Conservation (phyloP, 75 land plant species). For the Cryptomeria japonica region DNA sequence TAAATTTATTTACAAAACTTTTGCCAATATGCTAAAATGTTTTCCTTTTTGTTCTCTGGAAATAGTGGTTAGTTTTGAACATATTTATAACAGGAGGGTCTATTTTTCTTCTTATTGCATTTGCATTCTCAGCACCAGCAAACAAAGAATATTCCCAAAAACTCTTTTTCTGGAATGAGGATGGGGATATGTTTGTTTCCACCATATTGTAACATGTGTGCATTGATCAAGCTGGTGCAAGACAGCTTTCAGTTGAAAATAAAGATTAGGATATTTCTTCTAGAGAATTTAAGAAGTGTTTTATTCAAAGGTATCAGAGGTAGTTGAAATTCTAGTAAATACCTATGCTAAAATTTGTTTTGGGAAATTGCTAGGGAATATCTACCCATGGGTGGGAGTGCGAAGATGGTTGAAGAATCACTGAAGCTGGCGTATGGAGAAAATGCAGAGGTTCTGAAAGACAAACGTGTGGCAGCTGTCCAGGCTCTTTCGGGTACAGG, state of each 20-base stretch:
- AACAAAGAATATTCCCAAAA: not conserved
- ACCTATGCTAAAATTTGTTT: not conserved
- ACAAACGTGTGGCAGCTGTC: conserved; percentile 79
- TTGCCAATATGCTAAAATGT: not conserved
- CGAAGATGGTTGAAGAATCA: conserved; percentile 68
- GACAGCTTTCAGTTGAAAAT: not conserved
- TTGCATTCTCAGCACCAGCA: not conserved
- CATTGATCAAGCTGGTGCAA: not conserved
- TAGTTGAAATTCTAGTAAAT: not conserved
- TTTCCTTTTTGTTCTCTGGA: not conserved
- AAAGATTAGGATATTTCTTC: not conserved
- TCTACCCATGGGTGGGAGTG: conserved; percentile 93
- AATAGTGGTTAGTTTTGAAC: not conserved
- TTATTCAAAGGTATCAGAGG: not conserved
- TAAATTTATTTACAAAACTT: not conserved
- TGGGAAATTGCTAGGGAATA: conserved; percentile 62
- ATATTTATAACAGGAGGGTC: not conserved
- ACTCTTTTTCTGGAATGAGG: not conserved
- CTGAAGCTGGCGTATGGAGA: conserved; percentile 89
- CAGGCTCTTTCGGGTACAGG: conserved; percentile 97
- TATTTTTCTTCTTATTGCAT: not conserved
- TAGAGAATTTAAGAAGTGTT: not conserved
- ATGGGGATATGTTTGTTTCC: not conserved
- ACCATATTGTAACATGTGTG: not conserved
- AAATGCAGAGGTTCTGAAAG: conserved; percentile 67